Evolutionary conservation across 805 yeast species (phyloP).

Genomic region (Candida xiaguanensis): DNA sequence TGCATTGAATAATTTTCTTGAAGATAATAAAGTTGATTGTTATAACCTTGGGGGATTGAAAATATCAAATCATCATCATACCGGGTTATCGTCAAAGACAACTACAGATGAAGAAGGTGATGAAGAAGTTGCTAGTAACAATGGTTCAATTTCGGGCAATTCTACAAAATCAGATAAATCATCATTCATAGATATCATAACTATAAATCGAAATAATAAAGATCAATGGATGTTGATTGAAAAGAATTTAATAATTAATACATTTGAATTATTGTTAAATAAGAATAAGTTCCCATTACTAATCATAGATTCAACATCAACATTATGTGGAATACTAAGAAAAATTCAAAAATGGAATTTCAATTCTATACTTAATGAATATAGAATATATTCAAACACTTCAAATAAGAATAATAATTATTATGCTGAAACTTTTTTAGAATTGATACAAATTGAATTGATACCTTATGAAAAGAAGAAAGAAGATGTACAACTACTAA

Average conservation of each 20-base stretch:
- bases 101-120: slow-evolving; percentile 19
- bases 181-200: slow-evolving; percentile 19
- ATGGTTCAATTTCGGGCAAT: background rate
- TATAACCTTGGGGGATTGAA: slow-evolving; percentile 43
- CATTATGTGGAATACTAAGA: slow-evolving; percentile 77
- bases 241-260: slow-evolving; percentile 57
- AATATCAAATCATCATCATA: slow-evolving; percentile 33
- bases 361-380: slow-evolving; percentile 80
- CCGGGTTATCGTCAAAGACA: slow-evolving; percentile 26
- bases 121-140: slow-evolving; percentile 2
- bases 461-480: slow-evolving; percentile 31
- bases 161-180: background rate
- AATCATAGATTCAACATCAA: slow-evolving; percentile 74
- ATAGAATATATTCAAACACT: slow-evolving; percentile 55
- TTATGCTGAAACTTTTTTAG: slow-evolving; percentile 78
- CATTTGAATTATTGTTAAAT: slow-evolving; percentile 65
- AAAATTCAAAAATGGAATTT: slow-evolving; percentile 87
- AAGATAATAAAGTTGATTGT: slow-evolving; percentile 50
- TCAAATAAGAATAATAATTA: slow-evolving; percentile 61
- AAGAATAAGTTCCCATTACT: slow-evolving; percentile 62
- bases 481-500: background rate
- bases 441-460: slow-evolving; percentile 58
- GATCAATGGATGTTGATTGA: slow-evolving; percentile 79
- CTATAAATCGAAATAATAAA: slow-evolving; percentile 24
- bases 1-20: slow-evolving; percentile 62